Conservation (phyloP, 1,284 basidiomycete species). For the Leccinum pallidistipes region DNA sequence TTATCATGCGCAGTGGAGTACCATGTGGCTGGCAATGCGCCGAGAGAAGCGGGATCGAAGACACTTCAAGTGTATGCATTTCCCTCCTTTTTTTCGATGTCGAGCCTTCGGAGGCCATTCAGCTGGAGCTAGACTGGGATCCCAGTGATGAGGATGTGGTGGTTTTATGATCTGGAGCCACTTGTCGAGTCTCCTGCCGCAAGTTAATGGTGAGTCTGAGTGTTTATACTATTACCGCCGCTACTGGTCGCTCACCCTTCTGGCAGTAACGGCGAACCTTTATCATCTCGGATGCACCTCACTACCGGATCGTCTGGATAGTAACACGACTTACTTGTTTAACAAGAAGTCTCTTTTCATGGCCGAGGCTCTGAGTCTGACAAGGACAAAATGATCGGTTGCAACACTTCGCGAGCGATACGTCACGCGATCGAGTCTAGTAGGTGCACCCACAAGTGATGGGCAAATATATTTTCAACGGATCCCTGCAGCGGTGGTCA, state of each 20-base stretch:
- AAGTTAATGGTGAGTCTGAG: too few species aligned
- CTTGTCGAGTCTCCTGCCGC: slow-evolving; percentile 83
- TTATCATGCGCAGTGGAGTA: slow-evolving; percentile 99
- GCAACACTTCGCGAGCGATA: too few species aligned
- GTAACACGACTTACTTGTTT: slow-evolving; percentile 90
- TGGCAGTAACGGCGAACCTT: slow-evolving; percentile 95
- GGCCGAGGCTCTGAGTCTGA: slow-evolving; percentile 95
- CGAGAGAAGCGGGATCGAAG: slow-evolving; percentile 98
- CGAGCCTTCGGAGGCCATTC: slow-evolving; percentile 97
- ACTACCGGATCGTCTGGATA: slow-evolving; percentile 89
- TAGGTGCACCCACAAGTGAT: too few species aligned
- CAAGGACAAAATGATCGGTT: too few species aligned
- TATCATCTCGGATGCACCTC: slow-evolving; percentile 95
- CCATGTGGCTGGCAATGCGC: slow-evolving; percentile 99
- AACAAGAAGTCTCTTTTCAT: slow-evolving; percentile 99
- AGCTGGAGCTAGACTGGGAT: slow-evolving; percentile 94
- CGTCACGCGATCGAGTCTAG: too few species aligned
- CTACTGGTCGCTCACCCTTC: slow-evolving; percentile 90
- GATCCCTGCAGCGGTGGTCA: too few species aligned
- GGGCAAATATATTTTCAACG: too few species aligned
- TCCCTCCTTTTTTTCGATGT: slow-evolving; percentile 99
- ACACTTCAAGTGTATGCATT: slow-evolving; percentile 99
- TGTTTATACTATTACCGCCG: too few species aligned
- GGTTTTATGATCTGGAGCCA: slow-evolving; percentile 99
- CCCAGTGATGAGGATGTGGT: slow-evolving; percentile 92